These are phyloP conservation scores for Colletotrichum neosansevieriae DNA, from an alignment of 2,329 filamentous ascomycete species.

Conservation along the genomic window DNA sequence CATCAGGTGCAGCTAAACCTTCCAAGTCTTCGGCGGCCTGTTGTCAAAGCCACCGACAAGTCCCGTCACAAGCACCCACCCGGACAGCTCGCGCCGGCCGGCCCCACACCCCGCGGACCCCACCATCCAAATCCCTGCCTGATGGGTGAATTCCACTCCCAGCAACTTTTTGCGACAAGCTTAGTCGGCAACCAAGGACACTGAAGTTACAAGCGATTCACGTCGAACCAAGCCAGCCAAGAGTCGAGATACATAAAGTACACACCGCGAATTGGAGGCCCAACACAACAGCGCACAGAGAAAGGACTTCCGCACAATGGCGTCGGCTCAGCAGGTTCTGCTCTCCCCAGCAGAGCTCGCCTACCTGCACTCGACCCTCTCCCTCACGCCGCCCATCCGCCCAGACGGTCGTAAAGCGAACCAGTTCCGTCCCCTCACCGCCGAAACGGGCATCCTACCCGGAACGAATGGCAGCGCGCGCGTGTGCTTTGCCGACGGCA, in stretches of 20 bases:
- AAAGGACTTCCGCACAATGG: slow-evolving; percentile 15
- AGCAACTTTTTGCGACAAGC: slow-evolving; percentile 36
- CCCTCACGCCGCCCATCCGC: slow-evolving; percentile 84
- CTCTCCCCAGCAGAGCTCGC: slow-evolving; percentile 96
- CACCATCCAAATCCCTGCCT: slow-evolving; percentile 36
- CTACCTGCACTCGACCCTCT: slow-evolving; percentile 91
- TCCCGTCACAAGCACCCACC: slow-evolving; percentile 30
- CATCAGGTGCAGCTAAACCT: too few species aligned
- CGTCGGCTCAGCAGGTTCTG: slow-evolving; percentile 71
- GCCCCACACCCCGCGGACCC: slow-evolving; percentile 40
- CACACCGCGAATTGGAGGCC: not conserved
- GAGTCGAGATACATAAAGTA: not conserved
- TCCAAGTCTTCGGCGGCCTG: not conserved
- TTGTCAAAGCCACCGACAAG: slow-evolving; percentile 8
- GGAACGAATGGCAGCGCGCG: slow-evolving; percentile 92
- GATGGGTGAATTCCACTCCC: slow-evolving; percentile 27
- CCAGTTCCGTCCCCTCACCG: slow-evolving; percentile 90
- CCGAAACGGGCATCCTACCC: slow-evolving; percentile 91
- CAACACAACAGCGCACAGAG: not conserved
- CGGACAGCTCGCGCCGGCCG: slow-evolving; percentile 35
- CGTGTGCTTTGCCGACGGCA: slow-evolving; percentile 94
- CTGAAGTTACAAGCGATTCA: not conserved
- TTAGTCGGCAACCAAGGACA: slow-evolving; percentile 3
- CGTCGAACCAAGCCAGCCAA: not conserved
- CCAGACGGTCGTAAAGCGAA: slow-evolving; percentile 85